A percentile compares a stretch with the other conserved stretches of the same genome.
Evolutionary conservation across 2,329 filamentous ascomycete species (phyloP).

Genomic region (Sporothrix variecibatus): DNA sequence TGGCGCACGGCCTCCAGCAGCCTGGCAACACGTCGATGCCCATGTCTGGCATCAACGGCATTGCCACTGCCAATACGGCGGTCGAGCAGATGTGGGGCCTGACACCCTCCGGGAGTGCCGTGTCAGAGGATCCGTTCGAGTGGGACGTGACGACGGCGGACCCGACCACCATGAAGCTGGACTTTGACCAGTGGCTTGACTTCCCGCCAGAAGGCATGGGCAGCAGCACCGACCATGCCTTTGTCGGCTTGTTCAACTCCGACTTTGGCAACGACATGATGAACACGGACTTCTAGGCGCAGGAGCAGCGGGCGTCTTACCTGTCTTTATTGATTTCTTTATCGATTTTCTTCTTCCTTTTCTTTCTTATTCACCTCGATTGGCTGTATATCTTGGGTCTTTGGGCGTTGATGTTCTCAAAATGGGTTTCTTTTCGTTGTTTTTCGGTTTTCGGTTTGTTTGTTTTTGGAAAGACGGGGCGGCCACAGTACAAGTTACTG

Average conservation of each 20-base stretch:
- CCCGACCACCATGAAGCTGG: conserved; percentile 49
- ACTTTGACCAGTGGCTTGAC: conserved; percentile 62
- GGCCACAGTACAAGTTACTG: neutral
- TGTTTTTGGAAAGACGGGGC: neutral
- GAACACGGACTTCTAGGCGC: conserved; percentile 26
- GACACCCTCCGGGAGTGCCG: conserved; percentile 49
- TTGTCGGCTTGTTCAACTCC: conserved; percentile 35
- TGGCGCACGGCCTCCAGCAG: neutral
- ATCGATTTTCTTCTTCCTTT: neutral
- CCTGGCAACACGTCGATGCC: conserved; percentile 30
- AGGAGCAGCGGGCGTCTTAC: neutral
- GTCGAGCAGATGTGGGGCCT: conserved; percentile 44
- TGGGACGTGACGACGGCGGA: conserved; percentile 52
- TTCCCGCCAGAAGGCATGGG: conserved; percentile 53
- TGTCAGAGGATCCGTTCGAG: conserved; percentile 51
- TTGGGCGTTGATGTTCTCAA: conserved; percentile 16
- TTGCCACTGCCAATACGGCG: conserved; percentile 41
- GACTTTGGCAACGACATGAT: conserved; percentile 30
- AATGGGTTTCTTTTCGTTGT: neutral
- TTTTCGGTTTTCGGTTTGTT: neutral
- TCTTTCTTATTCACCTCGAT: neutral
- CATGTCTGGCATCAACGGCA: conserved; percentile 39
- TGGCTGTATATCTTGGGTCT: neutral
- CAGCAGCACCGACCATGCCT: conserved; percentile 33
- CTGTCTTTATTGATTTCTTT: neutral